phyloP scores from a whole-genome alignment of 1,284 basidiomycete genomes.

The Crucibulum parvulum region DNA sequence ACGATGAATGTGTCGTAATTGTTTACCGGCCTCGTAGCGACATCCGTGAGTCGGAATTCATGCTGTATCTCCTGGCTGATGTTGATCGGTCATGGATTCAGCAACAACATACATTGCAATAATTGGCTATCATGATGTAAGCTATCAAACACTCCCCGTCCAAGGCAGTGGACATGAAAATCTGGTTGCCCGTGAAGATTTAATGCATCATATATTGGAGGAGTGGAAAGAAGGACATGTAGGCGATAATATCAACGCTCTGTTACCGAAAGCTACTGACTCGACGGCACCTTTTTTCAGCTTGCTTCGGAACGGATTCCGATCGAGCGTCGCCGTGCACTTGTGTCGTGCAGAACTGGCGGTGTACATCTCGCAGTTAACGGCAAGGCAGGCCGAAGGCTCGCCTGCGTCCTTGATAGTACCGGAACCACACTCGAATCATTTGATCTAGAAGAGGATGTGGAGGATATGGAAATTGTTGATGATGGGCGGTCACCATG shows the following conservation, averaged over 20 bases:
- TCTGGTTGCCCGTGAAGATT: conserved; percentile 61
- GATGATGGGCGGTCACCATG: conserved; percentile 39
- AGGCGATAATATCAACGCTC: conserved; percentile 36
- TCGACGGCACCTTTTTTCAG: conserved; percentile 44
- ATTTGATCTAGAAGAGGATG: conserved; percentile 78
- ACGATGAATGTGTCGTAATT: conserved; percentile 70
- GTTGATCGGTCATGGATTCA: conserved; percentile 45
- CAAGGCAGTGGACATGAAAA: conserved; percentile 56
- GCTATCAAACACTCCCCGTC: conserved; percentile 53
- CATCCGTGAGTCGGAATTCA: conserved; percentile 47
- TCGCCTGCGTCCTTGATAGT: conserved; percentile 74
- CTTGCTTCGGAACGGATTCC: conserved; percentile 51
- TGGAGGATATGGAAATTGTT: conserved; percentile 57
- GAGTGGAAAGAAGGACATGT: conserved; percentile 57
- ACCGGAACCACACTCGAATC: conserved; percentile 70
- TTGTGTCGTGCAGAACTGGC: conserved; percentile 59
- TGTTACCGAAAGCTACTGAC: conserved; percentile 37
- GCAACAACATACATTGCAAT: conserved; percentile 58
- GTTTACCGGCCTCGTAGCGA: conserved; percentile 55
- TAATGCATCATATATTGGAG: conserved; percentile 62
- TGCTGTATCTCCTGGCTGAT: conserved; percentile 35
- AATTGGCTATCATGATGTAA: conserved; percentile 62
- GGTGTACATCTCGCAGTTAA: conserved; percentile 71
- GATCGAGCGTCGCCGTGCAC: conserved; percentile 63
- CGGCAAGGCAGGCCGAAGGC: conserved; percentile 72